Evolutionary conservation across 768 basidiomycete genomes (phyloP).

Genomic region (Lenzites betulinus): DNA sequence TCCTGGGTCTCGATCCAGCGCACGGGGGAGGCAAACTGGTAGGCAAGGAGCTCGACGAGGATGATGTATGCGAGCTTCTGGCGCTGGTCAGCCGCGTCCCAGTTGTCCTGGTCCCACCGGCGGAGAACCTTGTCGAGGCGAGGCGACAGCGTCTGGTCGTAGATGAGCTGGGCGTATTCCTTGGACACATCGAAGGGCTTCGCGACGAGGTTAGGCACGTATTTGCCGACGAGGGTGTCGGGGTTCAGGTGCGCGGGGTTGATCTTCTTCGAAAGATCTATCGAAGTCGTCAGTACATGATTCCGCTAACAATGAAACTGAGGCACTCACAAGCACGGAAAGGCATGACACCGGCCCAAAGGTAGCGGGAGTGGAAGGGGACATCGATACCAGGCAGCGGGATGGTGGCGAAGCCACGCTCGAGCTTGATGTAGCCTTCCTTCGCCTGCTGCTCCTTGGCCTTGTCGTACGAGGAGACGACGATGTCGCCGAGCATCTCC

Average conservation of each 20-base stretch:
- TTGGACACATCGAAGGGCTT: slow-evolving; percentile 81
- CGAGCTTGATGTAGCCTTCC: slow-evolving; percentile 90
- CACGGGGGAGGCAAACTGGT: slow-evolving; percentile 98
- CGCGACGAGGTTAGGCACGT: slow-evolving; percentile 96
- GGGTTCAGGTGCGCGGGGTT: slow-evolving; percentile 89
- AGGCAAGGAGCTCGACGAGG: slow-evolving; percentile 94
- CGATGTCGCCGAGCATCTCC: slow-evolving; percentile 92
- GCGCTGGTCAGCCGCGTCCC: slow-evolving; percentile 79
- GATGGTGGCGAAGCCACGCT: slow-evolving; percentile 95
- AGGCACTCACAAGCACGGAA: slow-evolving; percentile 88
- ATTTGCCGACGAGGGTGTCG: slow-evolving; percentile 91
- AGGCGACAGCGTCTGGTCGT: slow-evolving; percentile 95
- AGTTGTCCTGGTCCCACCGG: slow-evolving; percentile 90
- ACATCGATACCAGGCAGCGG: slow-evolving; percentile 97
- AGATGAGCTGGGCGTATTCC: slow-evolving; percentile 92
- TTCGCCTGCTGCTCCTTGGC: slow-evolving; percentile 72
- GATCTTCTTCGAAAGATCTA: slow-evolving; percentile 98
- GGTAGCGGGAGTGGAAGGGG: slow-evolving; percentile 98
- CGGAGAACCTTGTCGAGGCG: slow-evolving; percentile 93
- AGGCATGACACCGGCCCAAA: slow-evolving; percentile 98
- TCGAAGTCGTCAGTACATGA: neutral
- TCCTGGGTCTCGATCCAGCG: slow-evolving; percentile 99
- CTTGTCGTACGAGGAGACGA: slow-evolving; percentile 75
- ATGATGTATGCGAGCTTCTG: slow-evolving; percentile 95
- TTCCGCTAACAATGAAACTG: neutral